A percentile compares a stretch with the other conserved stretches of the same genome.
Conservation (phyloP, 2,329 filamentous ascomycete species). For the Fusarium chlamydosporum region DNA sequence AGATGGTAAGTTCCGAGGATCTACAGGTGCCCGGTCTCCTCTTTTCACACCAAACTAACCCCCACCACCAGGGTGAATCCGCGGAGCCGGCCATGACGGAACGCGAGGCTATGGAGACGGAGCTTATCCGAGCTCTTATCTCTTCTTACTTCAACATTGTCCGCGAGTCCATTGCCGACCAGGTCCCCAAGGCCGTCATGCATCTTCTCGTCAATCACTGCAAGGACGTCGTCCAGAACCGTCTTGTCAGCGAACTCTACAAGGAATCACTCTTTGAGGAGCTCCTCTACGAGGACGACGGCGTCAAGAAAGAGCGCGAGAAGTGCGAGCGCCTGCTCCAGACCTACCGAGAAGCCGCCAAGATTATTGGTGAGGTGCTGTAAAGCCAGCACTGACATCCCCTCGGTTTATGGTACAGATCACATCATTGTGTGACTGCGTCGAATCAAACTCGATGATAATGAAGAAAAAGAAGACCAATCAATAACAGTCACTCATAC, state of each 20-base stretch:
- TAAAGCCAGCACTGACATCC: constrained; percentile 58
- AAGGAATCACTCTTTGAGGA: constrained; percentile 92
- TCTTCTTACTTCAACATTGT: constrained; percentile 99
- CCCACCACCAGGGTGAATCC: constrained; percentile 63
- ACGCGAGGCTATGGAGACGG: constrained; percentile 95
- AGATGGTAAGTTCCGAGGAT: constrained; percentile 68
- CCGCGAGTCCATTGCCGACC: constrained; percentile 96
- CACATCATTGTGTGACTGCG: constrained; percentile 19
- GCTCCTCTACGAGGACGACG: constrained; percentile 96
- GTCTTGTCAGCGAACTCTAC: constrained; percentile 95
- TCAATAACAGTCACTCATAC: constrained; percentile 24
- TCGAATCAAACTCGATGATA: constrained; percentile 38
- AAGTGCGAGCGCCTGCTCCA: constrained; percentile 97
- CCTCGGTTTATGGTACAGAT: constrained; percentile 27
- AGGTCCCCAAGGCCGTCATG: constrained; percentile 99
- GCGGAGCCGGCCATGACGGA: constrained; percentile 92
- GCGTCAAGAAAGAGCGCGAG: constrained; percentile 95
- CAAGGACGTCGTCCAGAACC: constrained; percentile 97
- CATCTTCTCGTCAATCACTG: constrained; percentile 98
- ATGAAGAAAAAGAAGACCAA: constrained; percentile 40
- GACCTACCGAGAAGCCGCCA: constrained; percentile 97
- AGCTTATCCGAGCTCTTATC: constrained; percentile 95
- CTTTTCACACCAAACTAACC: constrained; percentile 42
- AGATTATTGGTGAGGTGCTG: constrained; percentile 97
- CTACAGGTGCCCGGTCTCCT: constrained; percentile 24